A percentile compares a stretch with the other conserved stretches of the same genome.
These are phyloP conservation scores for Spiromastix sp. DNA, from an alignment of 2,329 filamentous ascomycete genomes.

Conservation along the genomic window DNA sequence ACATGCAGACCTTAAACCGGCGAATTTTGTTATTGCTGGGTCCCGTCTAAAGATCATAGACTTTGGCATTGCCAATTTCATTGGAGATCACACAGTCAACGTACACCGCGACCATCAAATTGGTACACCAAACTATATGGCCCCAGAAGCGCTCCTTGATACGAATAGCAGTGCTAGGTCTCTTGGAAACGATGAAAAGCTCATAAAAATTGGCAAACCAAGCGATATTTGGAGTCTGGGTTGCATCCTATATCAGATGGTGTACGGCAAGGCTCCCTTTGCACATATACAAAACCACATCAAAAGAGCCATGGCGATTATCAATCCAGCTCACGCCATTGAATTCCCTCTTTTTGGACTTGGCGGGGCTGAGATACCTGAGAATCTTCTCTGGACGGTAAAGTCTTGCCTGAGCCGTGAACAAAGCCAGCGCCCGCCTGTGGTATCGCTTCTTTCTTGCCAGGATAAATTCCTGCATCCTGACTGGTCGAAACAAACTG, in stretches of 20 bases:
- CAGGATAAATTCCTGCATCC: background rate
- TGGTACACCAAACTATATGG: constrained; percentile 98
- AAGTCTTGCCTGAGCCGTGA: background rate
- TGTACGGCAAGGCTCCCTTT: constrained; percentile 84
- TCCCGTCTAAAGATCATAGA: constrained; percentile 91
- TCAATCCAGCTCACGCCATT: constrained; percentile 37
- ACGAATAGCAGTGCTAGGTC: constrained; percentile 54
- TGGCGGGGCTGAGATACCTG: background rate
- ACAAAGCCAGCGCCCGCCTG: background rate
- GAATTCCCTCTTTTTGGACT: constrained; percentile 32
- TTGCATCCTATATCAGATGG: constrained; percentile 95
- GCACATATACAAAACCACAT: constrained; percentile 82
- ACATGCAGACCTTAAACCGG: constrained; percentile 91
- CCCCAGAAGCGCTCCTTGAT: constrained; percentile 79
- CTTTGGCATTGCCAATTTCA: constrained; percentile 95
- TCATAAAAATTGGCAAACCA: constrained; percentile 92
- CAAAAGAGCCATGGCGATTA: constrained; percentile 55
- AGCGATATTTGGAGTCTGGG: constrained; percentile 93
- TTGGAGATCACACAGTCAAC: constrained; percentile 93
- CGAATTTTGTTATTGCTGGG: constrained; percentile 88
- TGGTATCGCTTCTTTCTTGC: background rate
- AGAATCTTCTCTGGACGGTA: background rate
- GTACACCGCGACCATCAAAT: constrained; percentile 91
- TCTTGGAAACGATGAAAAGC: constrained; percentile 44
- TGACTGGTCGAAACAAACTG: too few species aligned